Evolutionary conservation across 1,139 yeast species (phyloP).

Genomic region (Suhomyces yuchorum): DNA sequence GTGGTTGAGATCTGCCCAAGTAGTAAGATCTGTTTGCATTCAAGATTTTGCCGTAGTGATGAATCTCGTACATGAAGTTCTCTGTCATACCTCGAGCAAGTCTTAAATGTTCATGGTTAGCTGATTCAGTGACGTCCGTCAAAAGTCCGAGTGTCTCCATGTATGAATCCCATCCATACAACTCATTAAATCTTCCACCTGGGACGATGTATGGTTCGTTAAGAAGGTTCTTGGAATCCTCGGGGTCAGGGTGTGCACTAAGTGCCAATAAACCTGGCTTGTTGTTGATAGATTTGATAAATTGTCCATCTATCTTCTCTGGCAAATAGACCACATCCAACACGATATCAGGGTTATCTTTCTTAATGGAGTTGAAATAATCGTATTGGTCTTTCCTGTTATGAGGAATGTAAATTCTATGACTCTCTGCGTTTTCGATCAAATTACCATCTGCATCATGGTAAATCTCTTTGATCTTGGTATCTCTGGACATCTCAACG

Average conservation of each 20-base stretch:
- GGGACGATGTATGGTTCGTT: slow-evolving; percentile 94
- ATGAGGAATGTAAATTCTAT: slow-evolving; percentile 79
- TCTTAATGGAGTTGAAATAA: slow-evolving; percentile 60
- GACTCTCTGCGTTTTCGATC: slow-evolving; percentile 43
- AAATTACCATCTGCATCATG: slow-evolving; percentile 36
- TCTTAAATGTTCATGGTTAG: slow-evolving; percentile 38
- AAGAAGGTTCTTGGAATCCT: slow-evolving; percentile 52
- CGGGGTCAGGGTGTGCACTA: slow-evolving; percentile 60
- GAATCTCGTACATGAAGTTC: slow-evolving; percentile 87
- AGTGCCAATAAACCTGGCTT: slow-evolving; percentile 87
- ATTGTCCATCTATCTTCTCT: slow-evolving; percentile 62
- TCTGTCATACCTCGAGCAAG: slow-evolving; percentile 91
- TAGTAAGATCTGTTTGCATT: slow-evolving; percentile 95
- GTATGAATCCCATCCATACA: slow-evolving; percentile 98
- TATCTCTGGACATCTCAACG: slow-evolving; percentile 75
- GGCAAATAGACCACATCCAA: slow-evolving; percentile 79
- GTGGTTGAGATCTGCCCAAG: slow-evolving; percentile 93
- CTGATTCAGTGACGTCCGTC: slow-evolving; percentile 58
- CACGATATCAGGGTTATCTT: slow-evolving; percentile 55
- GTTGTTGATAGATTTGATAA: slow-evolving; percentile 72
- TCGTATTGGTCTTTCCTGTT: slow-evolving; percentile 72
- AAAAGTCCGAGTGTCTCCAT: slow-evolving; percentile 86
- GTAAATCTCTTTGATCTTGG: slow-evolving; percentile 68
- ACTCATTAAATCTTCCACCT: slow-evolving; percentile 95
- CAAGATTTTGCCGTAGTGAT: slow-evolving; percentile 86